A percentile compares a stretch with the other conserved stretches of the same genome.
Evolutionary conservation across 257 asterid genomes (phyloP).

Genomic region (Anisodus tanguticus): DNA sequence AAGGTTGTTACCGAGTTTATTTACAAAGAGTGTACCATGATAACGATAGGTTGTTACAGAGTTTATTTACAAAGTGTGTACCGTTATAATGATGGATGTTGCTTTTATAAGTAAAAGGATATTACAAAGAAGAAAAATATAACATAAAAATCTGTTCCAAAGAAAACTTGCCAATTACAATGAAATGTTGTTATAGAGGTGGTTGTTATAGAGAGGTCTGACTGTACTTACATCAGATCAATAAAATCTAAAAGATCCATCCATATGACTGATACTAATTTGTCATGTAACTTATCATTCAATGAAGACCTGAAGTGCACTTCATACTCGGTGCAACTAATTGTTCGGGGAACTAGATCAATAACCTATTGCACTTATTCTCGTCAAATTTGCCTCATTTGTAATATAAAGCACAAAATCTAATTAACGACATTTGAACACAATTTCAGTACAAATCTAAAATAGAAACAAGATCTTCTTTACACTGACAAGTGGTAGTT

Average conservation of each 20-base stretch:
- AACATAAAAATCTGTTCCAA: neutral
- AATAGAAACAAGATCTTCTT: neutral
- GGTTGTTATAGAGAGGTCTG: no score
- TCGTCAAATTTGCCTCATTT: neutral
- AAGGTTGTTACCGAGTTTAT: neutral
- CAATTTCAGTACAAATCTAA: neutral
- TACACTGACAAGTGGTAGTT: neutral
- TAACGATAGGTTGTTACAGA: neutral
- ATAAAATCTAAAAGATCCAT: neutral
- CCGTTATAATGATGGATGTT: neutral
- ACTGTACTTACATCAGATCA: neutral
- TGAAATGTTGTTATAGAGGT: no score
- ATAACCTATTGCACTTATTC: neutral
- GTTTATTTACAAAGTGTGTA: neutral
- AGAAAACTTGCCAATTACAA: neutral
- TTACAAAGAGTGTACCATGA: no score
- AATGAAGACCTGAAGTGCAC: neutral
- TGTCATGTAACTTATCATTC: neutral
- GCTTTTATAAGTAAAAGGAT: neutral
- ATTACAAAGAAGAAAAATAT: neutral
- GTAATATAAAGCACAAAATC: neutral
- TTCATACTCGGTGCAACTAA: neutral
- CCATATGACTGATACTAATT: neutral
- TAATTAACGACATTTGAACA: neutral
- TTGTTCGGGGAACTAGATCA: neutral